phyloP scores from a whole-genome alignment of 2,329 filamentous ascomycete species.

The Penicillium glabrum region DNA sequence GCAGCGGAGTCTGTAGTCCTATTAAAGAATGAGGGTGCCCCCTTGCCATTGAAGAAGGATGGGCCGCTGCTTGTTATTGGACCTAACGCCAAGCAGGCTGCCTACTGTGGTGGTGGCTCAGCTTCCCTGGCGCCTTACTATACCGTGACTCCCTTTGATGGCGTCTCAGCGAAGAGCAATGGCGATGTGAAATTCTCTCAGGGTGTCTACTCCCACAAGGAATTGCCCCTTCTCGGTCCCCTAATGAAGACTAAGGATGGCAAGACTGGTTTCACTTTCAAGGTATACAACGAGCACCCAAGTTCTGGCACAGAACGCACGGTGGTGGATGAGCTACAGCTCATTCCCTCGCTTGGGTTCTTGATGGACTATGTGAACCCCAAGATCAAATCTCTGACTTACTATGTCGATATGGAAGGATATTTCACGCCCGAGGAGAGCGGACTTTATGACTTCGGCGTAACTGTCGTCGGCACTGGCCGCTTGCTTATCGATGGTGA shows the following conservation, averaged over 20 bases:
- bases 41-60: slow-evolving; percentile 57
- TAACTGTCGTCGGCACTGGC: slow-evolving; percentile 66
- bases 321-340: slow-evolving; percentile 52
- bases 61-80: slow-evolving; percentile 55
- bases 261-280: slow-evolving; percentile 61
- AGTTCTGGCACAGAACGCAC: slow-evolving; percentile 45
- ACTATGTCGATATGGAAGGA: slow-evolving; percentile 64
- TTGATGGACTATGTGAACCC: slow-evolving; percentile 57
- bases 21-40: slow-evolving; percentile 66
- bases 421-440: slow-evolving; percentile 61
- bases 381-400: slow-evolving; percentile 53
- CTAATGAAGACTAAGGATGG: slow-evolving; percentile 54
- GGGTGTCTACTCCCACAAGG: slow-evolving; percentile 65
- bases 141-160: slow-evolving; percentile 46
- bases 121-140: slow-evolving; percentile 54
- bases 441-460: slow-evolving; percentile 63
- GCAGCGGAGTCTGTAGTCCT: slow-evolving; percentile 71
- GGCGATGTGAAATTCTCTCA: slow-evolving; percentile 53
- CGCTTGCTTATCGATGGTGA: slow-evolving; percentile 63
- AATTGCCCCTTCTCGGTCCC: slow-evolving; percentile 59
- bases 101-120: slow-evolving; percentile 63
- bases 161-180: slow-evolving; percentile 38
- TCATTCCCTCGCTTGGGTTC: slow-evolving; percentile 46
- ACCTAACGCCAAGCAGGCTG: slow-evolving; percentile 51
- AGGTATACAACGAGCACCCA: slow-evolving; percentile 61